Base-by-base conservation (phyloP, 2,329 filamentous ascomycete species). In the Teratosphaeriaceae sp. region DNA sequence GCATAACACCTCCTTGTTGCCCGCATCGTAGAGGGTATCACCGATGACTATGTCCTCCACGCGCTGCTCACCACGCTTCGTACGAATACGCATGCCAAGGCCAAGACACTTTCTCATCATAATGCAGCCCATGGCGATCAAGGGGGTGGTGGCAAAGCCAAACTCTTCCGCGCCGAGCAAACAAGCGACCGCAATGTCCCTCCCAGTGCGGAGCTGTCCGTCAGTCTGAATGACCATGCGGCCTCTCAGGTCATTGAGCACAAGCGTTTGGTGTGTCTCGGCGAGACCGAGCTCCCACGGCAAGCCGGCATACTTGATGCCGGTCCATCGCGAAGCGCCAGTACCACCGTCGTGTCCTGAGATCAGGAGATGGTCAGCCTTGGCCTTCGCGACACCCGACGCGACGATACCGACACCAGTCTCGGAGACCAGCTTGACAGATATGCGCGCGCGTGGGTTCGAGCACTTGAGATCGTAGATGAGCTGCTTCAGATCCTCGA, bases 381-480 rank as follows among this genome's bases (percentile, higher is more conserved):
- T 95, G 41, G 90, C 90, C 72, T 97, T 97, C 43, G 90, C 90
- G 39, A 96, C 90, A 79, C 90, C 90, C 46, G 90, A 95, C 38
- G 90, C 90, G 52, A 97, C 90, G 54, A 97, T 96, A 72, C 90
- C 90, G 46, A 96, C 90, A 73, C 90, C 90, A 44, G 90, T 94
- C 71, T 97, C 90, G 5, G 90, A 96, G 13, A 97, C 90, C 33
- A 97, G 85, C 76, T 97, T 97, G 64, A 97, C 90, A 5, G 90
- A 97, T 19, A 97, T 84, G 57, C 90, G 81, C 43, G 90, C 82
- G 51, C 90, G 84, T 45, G 90, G 90, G 68, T 92, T 95, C 19
- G 89, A 88, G 71, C 89, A 96, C 73, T 97, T 97, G 43, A 96
- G 74, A 68, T 97, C 90, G 68, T 97, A 97, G 57, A 97, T 96